Percentiles rank a stretch among this genome's conserved stretches.
These are phyloP conservation scores for Erysimum cheiranthoides DNA, from an alignment of 345 rosid species.

Conservation along the genomic window DNA sequence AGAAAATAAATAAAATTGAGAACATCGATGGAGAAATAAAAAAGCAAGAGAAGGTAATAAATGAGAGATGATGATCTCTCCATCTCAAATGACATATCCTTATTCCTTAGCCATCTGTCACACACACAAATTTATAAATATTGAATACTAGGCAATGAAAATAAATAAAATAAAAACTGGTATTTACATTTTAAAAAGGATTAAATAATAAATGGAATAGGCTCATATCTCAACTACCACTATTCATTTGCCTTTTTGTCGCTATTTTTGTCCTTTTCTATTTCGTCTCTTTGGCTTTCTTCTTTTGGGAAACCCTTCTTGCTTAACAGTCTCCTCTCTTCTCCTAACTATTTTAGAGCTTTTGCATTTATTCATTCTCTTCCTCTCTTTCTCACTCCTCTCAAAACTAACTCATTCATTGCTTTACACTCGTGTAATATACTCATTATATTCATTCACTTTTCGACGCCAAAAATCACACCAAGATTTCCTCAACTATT, in stretches of 20 bases:
- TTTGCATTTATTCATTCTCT: conserved; percentile 33
- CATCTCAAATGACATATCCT: conserved; percentile 45
- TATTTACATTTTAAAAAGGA: background rate
- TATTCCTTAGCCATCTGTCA: conserved; percentile 46
- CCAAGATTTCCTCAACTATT: conserved; percentile 14
- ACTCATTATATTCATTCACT: background rate
- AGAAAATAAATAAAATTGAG: conserved; percentile 1
- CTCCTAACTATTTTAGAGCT: conserved; percentile 35
- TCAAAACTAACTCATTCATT: conserved; percentile 30
- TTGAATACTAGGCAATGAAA: conserved; percentile 18
- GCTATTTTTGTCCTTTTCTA: conserved; percentile 39
- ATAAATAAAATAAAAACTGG: background rate
- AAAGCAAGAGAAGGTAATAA: conserved; percentile 32
- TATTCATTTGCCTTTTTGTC: conserved; percentile 45
- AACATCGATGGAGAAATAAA: background rate
- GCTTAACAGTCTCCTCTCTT: conserved; percentile 35
- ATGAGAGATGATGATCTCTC: conserved; percentile 38
- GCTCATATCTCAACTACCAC: conserved; percentile 38
- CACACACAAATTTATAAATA: conserved; percentile 1
- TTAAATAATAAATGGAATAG: conserved; percentile 38
- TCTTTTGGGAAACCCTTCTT: conserved; percentile 42
- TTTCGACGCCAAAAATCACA: conserved; percentile 11
- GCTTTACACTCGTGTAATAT: background rate
- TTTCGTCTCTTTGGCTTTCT: conserved; percentile 43
- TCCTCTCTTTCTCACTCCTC: conserved; percentile 20